These are phyloP conservation scores for Gaeumannomyces tritici DNA, from an alignment of 2,329 filamentous ascomycete genomes.

Conservation along the genomic window DNA sequence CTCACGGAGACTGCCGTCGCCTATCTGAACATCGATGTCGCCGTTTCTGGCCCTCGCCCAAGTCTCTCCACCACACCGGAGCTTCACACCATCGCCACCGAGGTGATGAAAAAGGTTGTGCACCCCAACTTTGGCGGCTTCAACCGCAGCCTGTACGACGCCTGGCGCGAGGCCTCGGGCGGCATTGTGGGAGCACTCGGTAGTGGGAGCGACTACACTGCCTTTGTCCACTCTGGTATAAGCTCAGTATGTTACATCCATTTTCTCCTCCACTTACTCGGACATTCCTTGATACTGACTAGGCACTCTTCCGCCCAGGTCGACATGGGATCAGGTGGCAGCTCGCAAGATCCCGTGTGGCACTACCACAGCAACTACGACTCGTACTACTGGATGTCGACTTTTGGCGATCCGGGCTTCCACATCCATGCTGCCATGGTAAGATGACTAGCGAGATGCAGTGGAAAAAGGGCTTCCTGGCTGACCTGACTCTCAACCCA, in stretches of 20 bases:
- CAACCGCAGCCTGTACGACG: constrained; percentile 28
- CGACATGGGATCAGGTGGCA: constrained; percentile 46
- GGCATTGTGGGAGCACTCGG: constrained; percentile 44
- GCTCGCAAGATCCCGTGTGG: constrained; percentile 37
- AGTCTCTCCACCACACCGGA: background rate
- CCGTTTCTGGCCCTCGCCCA: constrained; percentile 29
- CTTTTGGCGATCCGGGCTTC: constrained; percentile 58
- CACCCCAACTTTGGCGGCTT: constrained; percentile 48
- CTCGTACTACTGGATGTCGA: constrained; percentile 75
- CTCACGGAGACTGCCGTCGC: constrained; percentile 59
- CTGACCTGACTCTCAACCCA: too few relatives aligned
- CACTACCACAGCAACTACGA: constrained; percentile 84
- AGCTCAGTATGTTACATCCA: too few relatives aligned
- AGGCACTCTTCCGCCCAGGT: constrained; percentile 5
- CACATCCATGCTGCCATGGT: constrained; percentile 47
- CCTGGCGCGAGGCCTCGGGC: constrained; percentile 24
- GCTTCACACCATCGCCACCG: constrained; percentile 50
- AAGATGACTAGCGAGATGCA: too few relatives aligned
- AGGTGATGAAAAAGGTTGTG: constrained; percentile 49
- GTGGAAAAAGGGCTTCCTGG: too few relatives aligned
- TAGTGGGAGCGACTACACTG: constrained; percentile 58
- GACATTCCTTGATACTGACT: too few relatives aligned
- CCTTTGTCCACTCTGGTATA: constrained; percentile 51
- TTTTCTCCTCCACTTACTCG: too few relatives aligned
- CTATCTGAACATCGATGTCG: constrained; percentile 62